Percentiles rank a stretch among this genome's conserved stretches.
phyloP scores from a whole-genome alignment of 2,329 filamentous ascomycete genomes.

The Colletotrichum siamense region DNA sequence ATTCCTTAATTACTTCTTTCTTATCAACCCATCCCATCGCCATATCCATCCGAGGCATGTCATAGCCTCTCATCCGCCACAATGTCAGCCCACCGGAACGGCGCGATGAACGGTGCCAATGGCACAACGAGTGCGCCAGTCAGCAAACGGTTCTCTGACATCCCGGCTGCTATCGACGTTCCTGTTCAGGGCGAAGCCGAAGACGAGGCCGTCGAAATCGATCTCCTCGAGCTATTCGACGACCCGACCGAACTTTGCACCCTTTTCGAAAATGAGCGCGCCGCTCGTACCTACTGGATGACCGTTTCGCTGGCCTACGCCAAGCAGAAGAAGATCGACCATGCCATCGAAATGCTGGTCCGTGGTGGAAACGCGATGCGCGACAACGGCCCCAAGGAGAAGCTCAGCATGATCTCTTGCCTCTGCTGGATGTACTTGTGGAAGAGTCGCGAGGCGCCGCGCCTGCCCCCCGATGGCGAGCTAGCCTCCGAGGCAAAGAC shows the following conservation, averaged over 20 bases:
- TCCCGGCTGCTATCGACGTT: slow-evolving; percentile 70
- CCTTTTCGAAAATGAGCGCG: slow-evolving; percentile 91
- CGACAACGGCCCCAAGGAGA: slow-evolving; percentile 77
- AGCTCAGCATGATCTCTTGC: slow-evolving; percentile 82
- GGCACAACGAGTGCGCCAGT: slow-evolving; percentile 40
- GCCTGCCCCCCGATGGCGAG: slow-evolving; percentile 66
- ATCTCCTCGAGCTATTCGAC: slow-evolving; percentile 88
- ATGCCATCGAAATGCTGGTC: slow-evolving; percentile 75
- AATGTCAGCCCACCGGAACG: slow-evolving; percentile 51
- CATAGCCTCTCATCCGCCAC: slow-evolving; percentile 18
- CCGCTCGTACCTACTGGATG: slow-evolving; percentile 94
- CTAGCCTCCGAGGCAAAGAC: slow-evolving; percentile 78
- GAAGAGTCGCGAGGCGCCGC: slow-evolving; percentile 82
- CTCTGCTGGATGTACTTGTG: slow-evolving; percentile 91
- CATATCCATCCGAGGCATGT: slow-evolving; percentile 12
- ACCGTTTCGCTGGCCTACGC: slow-evolving; percentile 97
- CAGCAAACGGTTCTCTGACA: slow-evolving; percentile 68
- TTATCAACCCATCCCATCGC: neutral
- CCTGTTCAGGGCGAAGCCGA: slow-evolving; percentile 69
- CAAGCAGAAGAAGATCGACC: slow-evolving; percentile 92
- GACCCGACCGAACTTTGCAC: slow-evolving; percentile 95
- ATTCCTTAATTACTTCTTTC: neutral
- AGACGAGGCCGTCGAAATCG: slow-evolving; percentile 86
- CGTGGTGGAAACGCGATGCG: slow-evolving; percentile 77
- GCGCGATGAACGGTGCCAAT: slow-evolving; percentile 49